Conservation (phyloP, 2,329 filamentous ascomycete species). For the Tolypocladium pustulatum region DNA sequence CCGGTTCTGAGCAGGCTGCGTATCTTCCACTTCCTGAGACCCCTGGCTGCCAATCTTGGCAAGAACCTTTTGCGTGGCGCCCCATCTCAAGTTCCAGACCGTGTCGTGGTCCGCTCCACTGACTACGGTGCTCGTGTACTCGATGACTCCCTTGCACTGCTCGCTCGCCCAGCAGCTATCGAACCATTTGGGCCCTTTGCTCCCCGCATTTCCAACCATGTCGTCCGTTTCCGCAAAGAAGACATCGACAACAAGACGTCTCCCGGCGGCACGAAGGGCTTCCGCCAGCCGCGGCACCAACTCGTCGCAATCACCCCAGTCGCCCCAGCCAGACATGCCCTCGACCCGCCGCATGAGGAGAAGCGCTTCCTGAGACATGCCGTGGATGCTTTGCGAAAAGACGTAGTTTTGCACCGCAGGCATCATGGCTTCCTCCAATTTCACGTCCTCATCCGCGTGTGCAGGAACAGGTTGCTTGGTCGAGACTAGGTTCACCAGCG, state of each 20-base stretch:
- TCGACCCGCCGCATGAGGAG: constrained; percentile 15
- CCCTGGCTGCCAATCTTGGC: constrained; percentile 1
- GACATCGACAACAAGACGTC: constrained; percentile 12
- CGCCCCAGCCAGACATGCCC: constrained; percentile 12
- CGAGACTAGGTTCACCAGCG: neutral
- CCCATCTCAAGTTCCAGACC: constrained; percentile 12
- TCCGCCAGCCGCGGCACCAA: constrained; percentile 14
- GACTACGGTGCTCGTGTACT: constrained; percentile 11
- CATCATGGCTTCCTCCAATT: constrained; percentile 11
- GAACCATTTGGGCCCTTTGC: constrained; percentile 17
- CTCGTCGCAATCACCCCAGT: constrained; percentile 20
- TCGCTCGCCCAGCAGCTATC: constrained; percentile 13
- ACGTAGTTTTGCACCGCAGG: constrained; percentile 10
- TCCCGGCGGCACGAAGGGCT: constrained; percentile 5
- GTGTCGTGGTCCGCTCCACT: constrained; percentile 15
- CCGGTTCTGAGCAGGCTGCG: neutral
- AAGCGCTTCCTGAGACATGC: constrained; percentile 16
- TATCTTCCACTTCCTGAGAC: neutral
- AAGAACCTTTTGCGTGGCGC: constrained; percentile 9
- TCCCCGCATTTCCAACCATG: constrained; percentile 15
- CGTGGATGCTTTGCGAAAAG: constrained; percentile 12
- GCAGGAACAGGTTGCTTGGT: neutral
- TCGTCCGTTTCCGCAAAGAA: constrained; percentile 18
- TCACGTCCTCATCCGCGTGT: constrained; percentile 1
- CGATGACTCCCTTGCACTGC: constrained; percentile 6